Evolutionary conservation across 305 asterid species (phyloP).

Genomic region (Withania somnifera): DNA sequence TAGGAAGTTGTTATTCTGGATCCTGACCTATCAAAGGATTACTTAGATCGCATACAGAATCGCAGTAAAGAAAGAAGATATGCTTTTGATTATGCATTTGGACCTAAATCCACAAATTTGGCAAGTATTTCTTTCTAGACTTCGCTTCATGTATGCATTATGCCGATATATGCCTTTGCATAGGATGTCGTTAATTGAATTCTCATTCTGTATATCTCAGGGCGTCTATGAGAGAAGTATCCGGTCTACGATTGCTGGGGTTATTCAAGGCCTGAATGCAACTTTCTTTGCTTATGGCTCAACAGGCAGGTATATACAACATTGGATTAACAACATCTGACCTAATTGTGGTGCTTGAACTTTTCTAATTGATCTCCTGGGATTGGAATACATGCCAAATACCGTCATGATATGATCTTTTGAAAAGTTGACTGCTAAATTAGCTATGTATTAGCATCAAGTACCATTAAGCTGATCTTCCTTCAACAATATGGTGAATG

Average conservation of each 20-base stretch:
- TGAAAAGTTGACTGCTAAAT: not conserved
- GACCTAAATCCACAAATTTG: slow-evolving; percentile 55
- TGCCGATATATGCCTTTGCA: not conserved
- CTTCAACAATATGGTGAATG: not conserved
- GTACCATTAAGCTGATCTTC: not conserved
- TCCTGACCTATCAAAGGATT: slow-evolving; percentile 90
- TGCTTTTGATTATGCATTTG: slow-evolving; percentile 78
- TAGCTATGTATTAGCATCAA: not conserved
- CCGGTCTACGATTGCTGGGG: slow-evolving; percentile 68
- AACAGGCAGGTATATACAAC: slow-evolving; percentile 68
- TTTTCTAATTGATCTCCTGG: not conserved
- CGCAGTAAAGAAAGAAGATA: slow-evolving; percentile 78
- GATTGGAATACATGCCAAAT: not conserved
- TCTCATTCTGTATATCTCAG: slow-evolving; percentile 28
- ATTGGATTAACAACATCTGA: not conserved
- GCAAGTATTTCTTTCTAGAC: slow-evolving; percentile 22
- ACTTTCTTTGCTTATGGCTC: slow-evolving; percentile 97
- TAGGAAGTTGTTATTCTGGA: slow-evolving; percentile 86
- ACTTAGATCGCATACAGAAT: slow-evolving; percentile 72
- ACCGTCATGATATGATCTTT: not conserved
- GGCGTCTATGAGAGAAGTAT: slow-evolving; percentile 70
- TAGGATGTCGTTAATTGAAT: slow-evolving; percentile 8
- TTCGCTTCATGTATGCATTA: not conserved
- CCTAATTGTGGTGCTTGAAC: not conserved
- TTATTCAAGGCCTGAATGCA: slow-evolving; percentile 89